Evolutionary conservation across 2,329 filamentous ascomycete genomes (phyloP).

Genomic region (Colletotrichum costaricense): DNA sequence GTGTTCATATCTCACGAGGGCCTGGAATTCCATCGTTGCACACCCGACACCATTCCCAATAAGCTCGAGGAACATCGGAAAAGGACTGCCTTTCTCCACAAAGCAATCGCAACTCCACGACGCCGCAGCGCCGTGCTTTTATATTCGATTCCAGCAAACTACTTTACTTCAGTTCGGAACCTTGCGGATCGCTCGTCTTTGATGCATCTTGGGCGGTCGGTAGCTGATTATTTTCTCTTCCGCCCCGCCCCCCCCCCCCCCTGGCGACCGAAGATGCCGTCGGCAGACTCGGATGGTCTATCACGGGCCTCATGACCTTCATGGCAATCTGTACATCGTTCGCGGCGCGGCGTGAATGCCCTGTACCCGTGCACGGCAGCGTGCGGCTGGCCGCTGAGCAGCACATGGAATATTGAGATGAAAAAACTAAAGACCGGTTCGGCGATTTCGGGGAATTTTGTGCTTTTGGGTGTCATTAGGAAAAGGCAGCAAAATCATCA

Average conservation of each 20-base stretch:
- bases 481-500: not conserved
- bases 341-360: too few species aligned
- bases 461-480: not conserved
- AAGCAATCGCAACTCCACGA: not conserved
- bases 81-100: not conserved
- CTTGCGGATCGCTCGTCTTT: too few species aligned
- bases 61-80: not conserved
- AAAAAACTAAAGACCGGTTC: not conserved
- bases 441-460: not conserved
- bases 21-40: not conserved
- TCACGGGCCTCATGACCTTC: too few species aligned
- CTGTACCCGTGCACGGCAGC: too few species aligned
- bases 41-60: not conserved
- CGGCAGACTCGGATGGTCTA: not conserved
- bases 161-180: too few species aligned
- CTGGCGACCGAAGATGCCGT: not conserved
- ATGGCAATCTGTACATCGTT: too few species aligned
- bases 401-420: not conserved
- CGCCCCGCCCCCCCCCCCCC: too few species aligned
- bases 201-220: too few species aligned
- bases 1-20: not conserved
- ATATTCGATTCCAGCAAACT: not conserved
- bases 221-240: not conserved
- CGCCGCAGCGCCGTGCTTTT: not conserved
- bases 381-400: too few species aligned